Evolutionary conservation across 2,329 filamentous ascomycete species (phyloP).

Genomic region (Colletotrichum eremochloae): DNA sequence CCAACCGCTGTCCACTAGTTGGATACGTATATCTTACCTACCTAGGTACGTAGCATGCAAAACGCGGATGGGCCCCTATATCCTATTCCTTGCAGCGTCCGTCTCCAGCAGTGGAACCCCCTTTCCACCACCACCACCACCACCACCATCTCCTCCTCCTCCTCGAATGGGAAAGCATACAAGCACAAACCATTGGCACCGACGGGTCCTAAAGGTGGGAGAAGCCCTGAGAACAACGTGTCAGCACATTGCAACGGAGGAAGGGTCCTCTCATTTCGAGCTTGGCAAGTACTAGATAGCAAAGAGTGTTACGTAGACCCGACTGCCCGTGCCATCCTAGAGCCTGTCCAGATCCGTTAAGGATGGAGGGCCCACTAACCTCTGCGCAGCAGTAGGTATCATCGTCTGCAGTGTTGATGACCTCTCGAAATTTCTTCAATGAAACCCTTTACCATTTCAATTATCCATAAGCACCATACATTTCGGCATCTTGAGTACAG

Average conservation of each 20-base stretch:
- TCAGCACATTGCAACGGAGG: background rate
- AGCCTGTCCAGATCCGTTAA: conserved; percentile 17
- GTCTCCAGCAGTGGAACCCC: background rate
- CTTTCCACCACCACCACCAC: too few relatives aligned
- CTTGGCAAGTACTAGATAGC: background rate
- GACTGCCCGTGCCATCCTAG: conserved; percentile 37
- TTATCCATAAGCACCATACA: conserved; percentile 12
- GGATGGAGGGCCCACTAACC: background rate
- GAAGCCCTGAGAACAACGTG: background rate
- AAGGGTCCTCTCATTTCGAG: background rate
- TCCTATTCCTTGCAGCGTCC: background rate
- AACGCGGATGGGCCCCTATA: conserved; percentile 3
- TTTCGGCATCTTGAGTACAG: background rate
- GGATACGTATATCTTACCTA: background rate
- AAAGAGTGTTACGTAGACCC: conserved; percentile 36
- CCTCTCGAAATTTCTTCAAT: conserved; percentile 14
- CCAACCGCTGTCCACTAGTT: too few relatives aligned
- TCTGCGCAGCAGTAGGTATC: background rate
- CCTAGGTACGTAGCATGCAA: conserved; percentile 13
- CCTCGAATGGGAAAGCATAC: too few relatives aligned
- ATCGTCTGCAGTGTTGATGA: conserved; percentile 15
- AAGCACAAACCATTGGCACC: background rate
- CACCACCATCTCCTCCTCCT: too few relatives aligned
- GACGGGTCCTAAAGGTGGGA: background rate
- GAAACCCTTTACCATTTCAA: conserved; percentile 21